Evolutionary conservation across 495 filamentous ascomycete species (phyloP), one percentile per base, ranked within the genome.

Genomic region (Penicillium steckii): DNA sequence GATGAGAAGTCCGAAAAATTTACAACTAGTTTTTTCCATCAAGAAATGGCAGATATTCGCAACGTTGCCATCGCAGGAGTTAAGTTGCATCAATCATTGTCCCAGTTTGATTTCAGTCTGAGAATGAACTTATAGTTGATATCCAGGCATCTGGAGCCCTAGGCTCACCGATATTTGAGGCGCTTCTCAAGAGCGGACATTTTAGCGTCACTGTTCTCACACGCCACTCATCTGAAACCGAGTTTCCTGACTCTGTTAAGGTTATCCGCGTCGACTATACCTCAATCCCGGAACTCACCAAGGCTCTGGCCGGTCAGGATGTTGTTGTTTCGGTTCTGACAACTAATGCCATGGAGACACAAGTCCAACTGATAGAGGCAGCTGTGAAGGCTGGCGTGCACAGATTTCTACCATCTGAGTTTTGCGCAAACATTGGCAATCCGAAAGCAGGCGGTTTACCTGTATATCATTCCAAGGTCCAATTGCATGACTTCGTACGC

Each of bases 341-440:
- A 3, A 50, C 57, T 12, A 15, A 44, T 1, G 67, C 50, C 1
- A 56, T 75, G 22, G n/a, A 47, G 0, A 30, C 44, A 1, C 75
- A 80, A 48, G 69, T 63, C 7, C 55, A 59, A n/a, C 59, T 81
- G 10, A 77, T 82, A 30, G 74, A 84, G 57, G 79, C 78, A 9
- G 71, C 76, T 8, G 64, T 82, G 27, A 47, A 55, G 5, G 80
- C 75, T 1, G 77, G 79, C 1, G 79, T 83, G 22, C 79, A 73
- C 40, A 68, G 78, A 7, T 80, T 82, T 53, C 68, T 83, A 22
- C 80, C 80, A 12, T 72, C 71, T 4, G 80, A 83, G 37, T 85
- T 73, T 7, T 19, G 32, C 15, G 22, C 23, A 1, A 41, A 53
- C 37, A 32, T 30, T 17, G 29, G 26, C 21, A 41, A 46, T 15